Percentiles rank a stretch among this genome's conserved stretches.
Conservation (phyloP, 108 stramenopile species). For the Cylindrotheca closterium region DNA sequence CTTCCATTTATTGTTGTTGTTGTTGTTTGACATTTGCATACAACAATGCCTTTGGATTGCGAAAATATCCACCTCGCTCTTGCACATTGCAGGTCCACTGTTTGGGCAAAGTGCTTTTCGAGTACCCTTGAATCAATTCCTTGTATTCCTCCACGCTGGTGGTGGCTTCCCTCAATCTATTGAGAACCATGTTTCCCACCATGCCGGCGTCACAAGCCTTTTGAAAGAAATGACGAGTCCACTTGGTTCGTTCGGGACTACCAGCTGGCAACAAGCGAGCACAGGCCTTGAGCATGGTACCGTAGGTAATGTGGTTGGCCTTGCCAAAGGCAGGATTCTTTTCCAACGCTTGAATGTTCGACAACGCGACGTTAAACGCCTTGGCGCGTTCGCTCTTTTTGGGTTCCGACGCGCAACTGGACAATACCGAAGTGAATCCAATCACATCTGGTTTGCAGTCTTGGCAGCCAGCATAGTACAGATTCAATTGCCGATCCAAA, state of each 20-base stretch:
- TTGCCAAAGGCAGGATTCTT: constrained; percentile 23
- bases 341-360: constrained; percentile 55
- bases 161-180: constrained; percentile 48
- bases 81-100: constrained; percentile 60
- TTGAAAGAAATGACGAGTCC: constrained; percentile 46
- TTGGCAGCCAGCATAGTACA: constrained; percentile 21
- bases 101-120: constrained; percentile 42
- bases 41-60: constrained; percentile 1
- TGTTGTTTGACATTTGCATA: not conserved
- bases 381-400: constrained; percentile 21
- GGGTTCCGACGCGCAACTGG: constrained; percentile 34
- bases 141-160: constrained; percentile 34
- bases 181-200: constrained; percentile 70
- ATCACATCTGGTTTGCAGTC: constrained; percentile 70
- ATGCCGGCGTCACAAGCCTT: constrained; percentile 43
- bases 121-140: constrained; percentile 45
- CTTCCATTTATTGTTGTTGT: not conserved
- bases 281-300: constrained; percentile 75
- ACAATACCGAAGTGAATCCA: constrained; percentile 71
- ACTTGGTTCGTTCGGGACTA: constrained; percentile 25
- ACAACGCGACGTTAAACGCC: constrained; percentile 65
- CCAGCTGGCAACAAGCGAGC: constrained; percentile 43
- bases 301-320: constrained; percentile 84
- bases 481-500: constrained; percentile 68
- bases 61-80: constrained; percentile 12